phyloP scores from a whole-genome alignment of 257 asterid species.

The Nicotiana tomentosiformis region DNA sequence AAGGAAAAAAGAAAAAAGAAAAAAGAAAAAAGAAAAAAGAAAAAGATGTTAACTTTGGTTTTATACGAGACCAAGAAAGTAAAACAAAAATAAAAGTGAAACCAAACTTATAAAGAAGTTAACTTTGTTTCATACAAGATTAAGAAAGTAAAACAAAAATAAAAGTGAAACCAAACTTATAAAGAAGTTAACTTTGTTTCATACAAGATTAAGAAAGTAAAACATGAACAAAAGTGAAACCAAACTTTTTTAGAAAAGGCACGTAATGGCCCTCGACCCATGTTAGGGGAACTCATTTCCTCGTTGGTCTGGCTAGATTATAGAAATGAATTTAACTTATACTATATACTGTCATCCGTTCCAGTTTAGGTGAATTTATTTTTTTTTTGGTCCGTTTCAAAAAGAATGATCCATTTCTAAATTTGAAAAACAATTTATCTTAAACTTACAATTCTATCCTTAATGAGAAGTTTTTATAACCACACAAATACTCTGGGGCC shows the following conservation, averaged over 20 bases:
- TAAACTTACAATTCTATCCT: too few relatives aligned
- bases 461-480: too few relatives aligned
- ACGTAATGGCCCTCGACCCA: neutral
- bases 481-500: too few relatives aligned
- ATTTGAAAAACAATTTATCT: too few relatives aligned
- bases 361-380: too few relatives aligned
- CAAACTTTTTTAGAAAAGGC: neutral
- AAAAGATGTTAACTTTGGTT: slow-evolving; percentile 3
- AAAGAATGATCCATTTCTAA: too few relatives aligned
- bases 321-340: neutral
- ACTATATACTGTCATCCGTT: too few relatives aligned
- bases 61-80: neutral
- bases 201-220: too few relatives aligned
- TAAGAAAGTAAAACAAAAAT: too few relatives aligned
- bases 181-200: neutral
- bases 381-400: too few relatives aligned
- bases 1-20: neutral
- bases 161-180: neutral
- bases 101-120: neutral
- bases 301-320: neutral
- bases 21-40: neutral
- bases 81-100: neutral
- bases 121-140: too few relatives aligned
- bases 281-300: neutral
- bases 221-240: neutral